Evolutionary conservation across 192 early-diverging fungal species (phyloP).

Genomic region (Linderina pennispora): DNA sequence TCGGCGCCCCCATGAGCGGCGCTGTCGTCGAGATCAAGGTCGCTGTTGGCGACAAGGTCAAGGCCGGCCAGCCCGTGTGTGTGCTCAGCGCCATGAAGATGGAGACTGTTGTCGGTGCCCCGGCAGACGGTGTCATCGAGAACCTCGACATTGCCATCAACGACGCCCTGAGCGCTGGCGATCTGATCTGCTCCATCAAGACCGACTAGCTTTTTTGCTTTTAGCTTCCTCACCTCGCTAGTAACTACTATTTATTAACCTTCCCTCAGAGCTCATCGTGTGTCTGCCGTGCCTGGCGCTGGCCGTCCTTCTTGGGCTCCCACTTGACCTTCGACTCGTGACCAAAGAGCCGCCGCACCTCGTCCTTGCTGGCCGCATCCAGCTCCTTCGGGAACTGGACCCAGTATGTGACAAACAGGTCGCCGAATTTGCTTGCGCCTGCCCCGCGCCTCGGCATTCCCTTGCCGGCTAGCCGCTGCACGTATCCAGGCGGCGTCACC

Average conservation of each 20-base stretch:
- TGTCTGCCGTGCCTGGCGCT: constrained; percentile 13
- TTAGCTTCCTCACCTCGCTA: neutral
- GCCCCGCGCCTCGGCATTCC: constrained; percentile 73
- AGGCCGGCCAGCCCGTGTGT: constrained; percentile 85
- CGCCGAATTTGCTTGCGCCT: constrained; percentile 29
- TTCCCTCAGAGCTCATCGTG: constrained; percentile 33
- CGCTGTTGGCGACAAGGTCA: constrained; percentile 72
- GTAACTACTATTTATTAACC: no score
- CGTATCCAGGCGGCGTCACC: constrained; percentile 63
- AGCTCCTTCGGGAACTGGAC: constrained; percentile 66
- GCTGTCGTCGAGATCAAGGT: constrained; percentile 90
- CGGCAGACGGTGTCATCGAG: constrained; percentile 70
- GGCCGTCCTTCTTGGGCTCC: constrained; percentile 14
- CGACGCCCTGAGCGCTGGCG: constrained; percentile 77
- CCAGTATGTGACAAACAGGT: constrained; percentile 85
- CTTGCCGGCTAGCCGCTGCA: constrained; percentile 70
- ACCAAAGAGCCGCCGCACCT: constrained; percentile 11
- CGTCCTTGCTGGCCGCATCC: constrained; percentile 3
- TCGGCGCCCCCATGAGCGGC: constrained; percentile 95
- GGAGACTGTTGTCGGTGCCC: constrained; percentile 88
- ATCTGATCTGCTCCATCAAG: constrained; percentile 59
- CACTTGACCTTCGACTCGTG: constrained; percentile 5
- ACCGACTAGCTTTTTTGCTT: constrained; percentile 3
- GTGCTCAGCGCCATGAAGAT: constrained; percentile 98
- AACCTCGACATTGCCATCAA: constrained; percentile 62